Conservation (phyloP, 352 stramenopile genomes). For the Pythium biforme region DNA sequence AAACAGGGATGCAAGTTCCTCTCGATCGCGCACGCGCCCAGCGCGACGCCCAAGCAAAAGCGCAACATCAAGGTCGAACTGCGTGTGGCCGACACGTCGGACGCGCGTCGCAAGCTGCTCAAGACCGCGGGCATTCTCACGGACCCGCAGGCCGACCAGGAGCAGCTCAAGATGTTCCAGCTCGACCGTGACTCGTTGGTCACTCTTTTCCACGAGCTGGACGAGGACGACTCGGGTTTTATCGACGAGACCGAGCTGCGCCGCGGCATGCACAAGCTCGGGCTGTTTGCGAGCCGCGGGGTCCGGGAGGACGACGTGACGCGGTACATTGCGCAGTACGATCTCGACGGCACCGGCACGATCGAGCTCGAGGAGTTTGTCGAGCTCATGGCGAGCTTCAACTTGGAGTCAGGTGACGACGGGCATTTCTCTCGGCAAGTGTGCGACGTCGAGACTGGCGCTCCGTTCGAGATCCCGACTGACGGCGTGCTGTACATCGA, state of each 20-base stretch:
- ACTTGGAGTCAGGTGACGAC: constrained; percentile 39
- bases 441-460: constrained; percentile 61
- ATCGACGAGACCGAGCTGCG: constrained; percentile 63
- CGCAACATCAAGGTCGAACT: constrained; percentile 65
- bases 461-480: constrained; percentile 56
- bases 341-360: constrained; percentile 66
- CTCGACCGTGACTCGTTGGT: constrained; percentile 52
- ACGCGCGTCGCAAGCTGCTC: constrained; percentile 46
- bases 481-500: constrained; percentile 61
- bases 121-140: constrained; percentile 72
- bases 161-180: constrained; percentile 32
- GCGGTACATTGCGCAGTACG: constrained; percentile 66
- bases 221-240: constrained; percentile 63
- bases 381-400: constrained; percentile 73
- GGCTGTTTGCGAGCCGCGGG: constrained; percentile 24
- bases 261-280: constrained; percentile 48
- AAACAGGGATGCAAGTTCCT: constrained; percentile 84
- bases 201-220: constrained; percentile 60
- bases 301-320: constrained; percentile 66
- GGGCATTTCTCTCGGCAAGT: constrained; percentile 49
- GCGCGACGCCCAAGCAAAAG: constrained; percentile 34
- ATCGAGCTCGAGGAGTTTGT: constrained; percentile 80
- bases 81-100: constrained; percentile 41
- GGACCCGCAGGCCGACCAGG: constrained; percentile 31
- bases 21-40: constrained; percentile 55